These are phyloP conservation scores for Casuarina glauca DNA, from an alignment of 306 rosid genomes.

Conservation along the genomic window DNA sequence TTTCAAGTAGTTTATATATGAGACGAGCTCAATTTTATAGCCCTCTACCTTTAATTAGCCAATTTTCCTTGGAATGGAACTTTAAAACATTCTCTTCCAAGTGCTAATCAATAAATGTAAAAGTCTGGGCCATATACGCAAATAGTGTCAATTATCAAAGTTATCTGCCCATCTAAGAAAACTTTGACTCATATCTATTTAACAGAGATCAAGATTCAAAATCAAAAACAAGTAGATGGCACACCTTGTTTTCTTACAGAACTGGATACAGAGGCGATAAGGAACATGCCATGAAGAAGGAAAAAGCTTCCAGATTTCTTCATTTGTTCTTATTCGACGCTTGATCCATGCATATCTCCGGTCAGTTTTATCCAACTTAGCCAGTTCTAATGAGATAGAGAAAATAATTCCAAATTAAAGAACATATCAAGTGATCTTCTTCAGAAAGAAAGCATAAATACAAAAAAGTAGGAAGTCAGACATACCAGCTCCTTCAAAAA, in stretches of 20 bases:
- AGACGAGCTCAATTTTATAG: no score
- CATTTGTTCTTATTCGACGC: slow-evolving; percentile 96
- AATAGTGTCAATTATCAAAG: background rate
- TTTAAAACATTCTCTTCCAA: background rate
- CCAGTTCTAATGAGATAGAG: slow-evolving; percentile 58
- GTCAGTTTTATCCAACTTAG: slow-evolving; percentile 96
- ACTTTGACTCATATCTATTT: background rate
- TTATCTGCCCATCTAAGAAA: background rate
- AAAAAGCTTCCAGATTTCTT: slow-evolving; percentile 95
- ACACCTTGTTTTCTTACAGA: slow-evolving; percentile 95
- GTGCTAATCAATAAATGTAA: background rate
- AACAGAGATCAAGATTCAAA: slow-evolving; percentile 11
- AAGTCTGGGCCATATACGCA: background rate
- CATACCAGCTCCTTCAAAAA: slow-evolving; percentile 99
- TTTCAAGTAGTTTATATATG: no score
- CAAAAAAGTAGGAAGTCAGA: slow-evolving; percentile 23
- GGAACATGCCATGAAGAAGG: slow-evolving; percentile 97
- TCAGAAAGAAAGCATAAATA: slow-evolving; percentile 24
- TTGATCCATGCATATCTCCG: slow-evolving; percentile 99
- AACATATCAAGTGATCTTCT: slow-evolving; percentile 17
- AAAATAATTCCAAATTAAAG: slow-evolving; percentile 24
- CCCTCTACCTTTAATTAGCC: no score
- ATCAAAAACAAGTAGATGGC: slow-evolving; percentile 21
- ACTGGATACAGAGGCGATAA: slow-evolving; percentile 89
- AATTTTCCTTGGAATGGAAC: background rate